Evolutionary conservation across 306 rosid genomes (phyloP), one percentile per base, ranked within the genome.

Genomic region (Dicorynia guianensis): DNA sequence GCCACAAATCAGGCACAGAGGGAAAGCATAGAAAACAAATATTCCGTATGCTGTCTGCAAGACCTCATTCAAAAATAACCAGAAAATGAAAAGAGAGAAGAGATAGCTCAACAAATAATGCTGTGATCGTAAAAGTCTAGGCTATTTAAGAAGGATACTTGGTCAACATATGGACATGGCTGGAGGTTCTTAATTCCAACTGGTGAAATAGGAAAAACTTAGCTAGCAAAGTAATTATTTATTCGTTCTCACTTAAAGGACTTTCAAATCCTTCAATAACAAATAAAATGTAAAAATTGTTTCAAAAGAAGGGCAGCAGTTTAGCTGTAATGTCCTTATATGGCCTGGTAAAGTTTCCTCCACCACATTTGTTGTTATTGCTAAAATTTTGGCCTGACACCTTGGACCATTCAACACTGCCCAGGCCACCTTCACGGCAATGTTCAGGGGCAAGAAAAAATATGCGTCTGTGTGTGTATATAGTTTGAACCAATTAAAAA

Each of bases 1-100:
- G 30, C 60, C 30, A 11, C 62, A 35, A 72, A 36, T n/a, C 50
- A 15, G 64, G 19, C 18, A 73, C 53, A 54, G 19, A 59, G 30
- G 18, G 69, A 11, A 48, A 43, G 47, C 36, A n/a, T 44, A 19
- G 60, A 34, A 38, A 64, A 46, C 8, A 59, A 36, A 67, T 25
- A 40, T 15, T 52, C 46, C 44, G 7, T 61, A 49, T 50, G 47
- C 4, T 49, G 17, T 44, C 2, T 10, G 15, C 46, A 10, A 44
- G 19, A 60, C 49, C 15, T 33, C 46, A 63, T 55, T 43, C 9
- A 25, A 19, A 76, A 65, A 35, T 30, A 33, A 34, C 35, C 48
- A 59, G n/a, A 47, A 71, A 35, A 35, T 53, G 30, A 50, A 57
- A 10, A 19, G 34, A 19, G 43, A 56, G 38, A 65, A 25, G 36